Conservation (phyloP, 202 grass and related monocot genomes). For the Elaeis oleifera region DNA sequence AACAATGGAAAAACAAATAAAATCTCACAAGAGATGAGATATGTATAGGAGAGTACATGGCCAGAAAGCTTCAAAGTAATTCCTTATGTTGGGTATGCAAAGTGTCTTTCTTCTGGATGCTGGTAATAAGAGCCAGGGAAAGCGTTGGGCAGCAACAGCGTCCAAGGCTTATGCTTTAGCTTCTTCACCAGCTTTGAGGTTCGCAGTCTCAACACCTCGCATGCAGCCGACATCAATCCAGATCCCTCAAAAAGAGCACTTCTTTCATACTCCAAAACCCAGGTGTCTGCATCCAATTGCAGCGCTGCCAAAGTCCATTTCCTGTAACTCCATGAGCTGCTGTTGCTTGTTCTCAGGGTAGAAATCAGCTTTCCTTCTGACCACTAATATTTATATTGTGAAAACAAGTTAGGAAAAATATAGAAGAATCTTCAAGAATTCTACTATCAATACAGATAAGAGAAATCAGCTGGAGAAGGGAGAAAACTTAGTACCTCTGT, state of each 20-base stretch:
- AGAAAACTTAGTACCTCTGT: constrained; percentile 41
- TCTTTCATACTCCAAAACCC: constrained; percentile 81
- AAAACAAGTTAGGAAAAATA: background rate
- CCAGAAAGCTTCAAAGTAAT: background rate
- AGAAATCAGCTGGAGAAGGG: background rate
- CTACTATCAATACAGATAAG: too few relatives aligned
- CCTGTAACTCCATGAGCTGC: constrained; percentile 51
- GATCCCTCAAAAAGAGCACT: constrained; percentile 53
- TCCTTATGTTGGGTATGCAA: background rate
- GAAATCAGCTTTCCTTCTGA: constrained; percentile 41
- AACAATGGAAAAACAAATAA: background rate
- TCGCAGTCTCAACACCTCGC: constrained; percentile 37
- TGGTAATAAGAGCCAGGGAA: too few relatives aligned
- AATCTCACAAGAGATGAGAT: constrained; percentile 8
- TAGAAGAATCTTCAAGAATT: background rate
- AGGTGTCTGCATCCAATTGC: constrained; percentile 57
- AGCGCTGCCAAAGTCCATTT: constrained; percentile 35
- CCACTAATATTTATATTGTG: constrained; percentile 35
- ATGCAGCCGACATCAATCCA: constrained; percentile 45
- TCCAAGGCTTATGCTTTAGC: background rate
- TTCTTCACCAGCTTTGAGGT: constrained; percentile 28
- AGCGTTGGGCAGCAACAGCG: background rate
- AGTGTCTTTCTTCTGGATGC: background rate
- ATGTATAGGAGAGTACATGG: background rate
- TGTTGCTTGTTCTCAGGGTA: constrained; percentile 44